A percentile compares a stretch with the other conserved stretches of the same genome.
Conservation (phyloP, 1,284 basidiomycete genomes). For the Xerocomus alliaceus region DNA sequence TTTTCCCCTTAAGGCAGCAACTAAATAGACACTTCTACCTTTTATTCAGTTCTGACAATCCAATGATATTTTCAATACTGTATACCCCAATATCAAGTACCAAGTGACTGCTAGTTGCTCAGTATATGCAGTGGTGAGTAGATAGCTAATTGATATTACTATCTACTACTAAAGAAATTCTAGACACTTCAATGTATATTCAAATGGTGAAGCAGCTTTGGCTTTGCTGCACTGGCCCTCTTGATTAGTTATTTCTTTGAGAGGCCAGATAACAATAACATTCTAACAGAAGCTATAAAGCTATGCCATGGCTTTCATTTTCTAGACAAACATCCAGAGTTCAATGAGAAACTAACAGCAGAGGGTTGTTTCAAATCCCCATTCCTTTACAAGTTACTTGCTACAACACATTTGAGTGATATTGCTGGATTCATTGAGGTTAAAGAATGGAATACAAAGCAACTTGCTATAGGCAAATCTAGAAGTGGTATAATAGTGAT, state of each 20-base stretch:
- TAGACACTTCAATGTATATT: background rate
- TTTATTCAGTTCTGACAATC: no score
- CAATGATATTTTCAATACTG: background rate
- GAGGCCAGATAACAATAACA: background rate
- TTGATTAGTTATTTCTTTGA: slow-evolving; percentile 1
- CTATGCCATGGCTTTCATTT: background rate
- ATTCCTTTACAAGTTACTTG: background rate
- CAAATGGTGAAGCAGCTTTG: background rate
- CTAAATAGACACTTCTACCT: no score
- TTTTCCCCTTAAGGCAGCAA: no score
- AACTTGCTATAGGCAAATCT: background rate
- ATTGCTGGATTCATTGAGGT: background rate
- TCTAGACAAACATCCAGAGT: background rate
- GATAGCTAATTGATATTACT: background rate
- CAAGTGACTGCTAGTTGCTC: background rate
- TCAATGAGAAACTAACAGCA: rapidly evolving
- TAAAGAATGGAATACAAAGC: background rate
- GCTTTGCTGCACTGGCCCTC: background rate
- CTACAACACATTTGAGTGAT: background rate
- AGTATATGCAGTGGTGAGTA: background rate
- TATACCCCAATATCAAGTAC: background rate
- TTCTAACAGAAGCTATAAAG: background rate
- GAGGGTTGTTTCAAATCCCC: background rate
- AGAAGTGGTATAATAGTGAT: background rate
- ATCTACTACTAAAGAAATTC: no score